A percentile compares a stretch with the other conserved stretches of the same genome.
These are phyloP conservation scores for Carex kokanica DNA, from an alignment of 176 grass and related monocot species.

Conservation along the genomic window DNA sequence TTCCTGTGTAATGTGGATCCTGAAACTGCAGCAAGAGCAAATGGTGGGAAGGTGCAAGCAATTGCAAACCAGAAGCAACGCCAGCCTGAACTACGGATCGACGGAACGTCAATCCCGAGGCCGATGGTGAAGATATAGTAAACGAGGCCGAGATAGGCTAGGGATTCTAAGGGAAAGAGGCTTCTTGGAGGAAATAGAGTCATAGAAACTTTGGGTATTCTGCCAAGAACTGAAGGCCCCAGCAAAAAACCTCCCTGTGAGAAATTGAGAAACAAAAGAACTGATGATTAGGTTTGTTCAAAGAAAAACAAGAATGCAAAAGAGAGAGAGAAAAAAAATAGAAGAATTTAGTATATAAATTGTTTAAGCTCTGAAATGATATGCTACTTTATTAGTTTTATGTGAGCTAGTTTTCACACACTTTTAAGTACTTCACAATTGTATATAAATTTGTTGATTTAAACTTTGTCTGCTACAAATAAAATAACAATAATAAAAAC, in stretches of 20 bases:
- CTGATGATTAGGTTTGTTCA: background rate
- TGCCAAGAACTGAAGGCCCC: slow-evolving; percentile 60
- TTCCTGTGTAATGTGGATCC: slow-evolving; percentile 10
- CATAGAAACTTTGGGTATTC: slow-evolving; percentile 28
- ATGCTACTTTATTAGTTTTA: background rate
- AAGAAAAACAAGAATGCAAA: background rate
- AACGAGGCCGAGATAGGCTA: slow-evolving; percentile 62
- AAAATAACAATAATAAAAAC: too few species aligned
- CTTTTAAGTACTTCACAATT: too few species aligned
- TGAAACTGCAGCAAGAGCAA: slow-evolving; percentile 36
- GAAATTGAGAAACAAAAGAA: slow-evolving; percentile 7
- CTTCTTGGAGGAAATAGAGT: slow-evolving; percentile 48
- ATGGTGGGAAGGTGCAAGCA: slow-evolving; percentile 43
- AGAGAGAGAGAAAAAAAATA: background rate
- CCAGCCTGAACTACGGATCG: slow-evolving; percentile 19
- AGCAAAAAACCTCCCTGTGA: slow-evolving; percentile 44
- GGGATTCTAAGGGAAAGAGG: slow-evolving; percentile 56
- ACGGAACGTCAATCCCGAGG: slow-evolving; percentile 54
- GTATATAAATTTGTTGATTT: too few species aligned
- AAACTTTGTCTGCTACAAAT: too few species aligned
- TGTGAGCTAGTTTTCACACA: background rate
- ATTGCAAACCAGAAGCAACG: slow-evolving; percentile 51
- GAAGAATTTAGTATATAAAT: background rate
- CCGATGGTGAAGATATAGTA: slow-evolving; percentile 66
- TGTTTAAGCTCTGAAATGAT: background rate